A percentile compares a stretch with the other conserved stretches of the same genome.
phyloP scores from a whole-genome alignment of 2,329 filamentous ascomycete species.

The Pseudomassariella vexata region DNA sequence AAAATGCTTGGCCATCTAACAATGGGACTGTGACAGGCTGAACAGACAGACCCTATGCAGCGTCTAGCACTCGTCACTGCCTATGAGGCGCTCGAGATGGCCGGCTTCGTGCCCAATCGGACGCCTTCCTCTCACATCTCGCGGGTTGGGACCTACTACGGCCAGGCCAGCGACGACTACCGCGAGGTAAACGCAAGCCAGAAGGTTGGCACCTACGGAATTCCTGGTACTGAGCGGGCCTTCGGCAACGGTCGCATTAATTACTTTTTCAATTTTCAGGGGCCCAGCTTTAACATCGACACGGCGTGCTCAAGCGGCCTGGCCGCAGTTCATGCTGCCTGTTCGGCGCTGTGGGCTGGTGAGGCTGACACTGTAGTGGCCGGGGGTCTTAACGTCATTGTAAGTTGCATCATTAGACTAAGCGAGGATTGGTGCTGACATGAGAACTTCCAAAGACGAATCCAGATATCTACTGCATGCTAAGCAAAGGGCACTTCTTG shows the following conservation, averaged over 20 bases:
- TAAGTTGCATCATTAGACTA: too few relatives aligned
- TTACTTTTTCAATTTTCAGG: slow-evolving; percentile 5
- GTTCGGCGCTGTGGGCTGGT: slow-evolving; percentile 1
- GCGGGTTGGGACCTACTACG: slow-evolving; percentile 55
- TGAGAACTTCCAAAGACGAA: slow-evolving; percentile 32
- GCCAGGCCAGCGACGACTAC: too few relatives aligned
- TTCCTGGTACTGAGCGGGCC: too few relatives aligned
- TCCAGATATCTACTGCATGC: slow-evolving; percentile 57
- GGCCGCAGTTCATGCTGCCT: too few relatives aligned
- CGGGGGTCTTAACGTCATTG: slow-evolving; percentile 52
- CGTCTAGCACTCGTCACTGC: slow-evolving; percentile 20
- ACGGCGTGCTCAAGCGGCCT: too few relatives aligned
- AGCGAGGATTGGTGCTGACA: neutral
- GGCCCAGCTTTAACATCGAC: slow-evolving; percentile 4
- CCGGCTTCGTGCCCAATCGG: too few relatives aligned
- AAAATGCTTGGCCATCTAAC: too few relatives aligned
- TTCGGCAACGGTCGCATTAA: slow-evolving; percentile 5
- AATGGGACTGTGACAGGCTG: too few relatives aligned
- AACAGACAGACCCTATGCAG: slow-evolving; percentile 8
- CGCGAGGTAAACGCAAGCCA: slow-evolving; percentile 68
- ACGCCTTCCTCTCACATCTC: slow-evolving; percentile 51
- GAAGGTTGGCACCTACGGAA: slow-evolving; percentile 59
- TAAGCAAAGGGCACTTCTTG: slow-evolving; percentile 60
- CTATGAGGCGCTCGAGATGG: slow-evolving; percentile 18
- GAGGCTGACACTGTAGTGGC: slow-evolving; percentile 41